Evolutionary conservation across 306 rosid genomes (phyloP).

Genomic region (Astragalus glycyphyllos): DNA sequence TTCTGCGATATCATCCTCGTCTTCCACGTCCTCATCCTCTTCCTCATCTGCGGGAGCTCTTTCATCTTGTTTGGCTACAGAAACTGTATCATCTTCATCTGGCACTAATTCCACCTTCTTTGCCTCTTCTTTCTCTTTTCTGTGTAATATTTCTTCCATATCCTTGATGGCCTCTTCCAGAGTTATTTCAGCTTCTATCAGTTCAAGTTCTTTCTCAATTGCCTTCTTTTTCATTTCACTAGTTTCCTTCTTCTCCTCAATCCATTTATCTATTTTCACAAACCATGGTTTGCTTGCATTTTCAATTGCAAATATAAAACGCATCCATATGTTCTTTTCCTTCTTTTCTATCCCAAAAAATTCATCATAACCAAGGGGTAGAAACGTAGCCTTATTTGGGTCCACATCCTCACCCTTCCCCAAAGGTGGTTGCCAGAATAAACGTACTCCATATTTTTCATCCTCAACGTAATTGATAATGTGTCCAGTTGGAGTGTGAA

Average conservation of each 20-base stretch:
- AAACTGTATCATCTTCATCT: constrained; percentile 57
- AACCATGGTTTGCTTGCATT: constrained; percentile 58
- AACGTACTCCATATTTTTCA: constrained; percentile 76
- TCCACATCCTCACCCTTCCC: constrained; percentile 68
- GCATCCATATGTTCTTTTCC: constrained; percentile 45
- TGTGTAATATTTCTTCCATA: constrained; percentile 66
- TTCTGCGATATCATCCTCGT: constrained; percentile 60
- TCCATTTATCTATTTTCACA: constrained; percentile 69
- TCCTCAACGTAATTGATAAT: constrained; percentile 82
- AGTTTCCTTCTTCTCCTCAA: constrained; percentile 65
- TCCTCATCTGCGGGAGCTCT: constrained; percentile 53
- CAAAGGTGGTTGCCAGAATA: constrained; percentile 92
- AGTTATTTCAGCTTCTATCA: constrained; percentile 71
- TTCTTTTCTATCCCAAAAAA: constrained; percentile 57
- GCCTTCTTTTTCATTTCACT: constrained; percentile 59
- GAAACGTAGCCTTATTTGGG: constrained; percentile 67
- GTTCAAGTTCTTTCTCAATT: constrained; percentile 69
- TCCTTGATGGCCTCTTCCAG: constrained; percentile 79
- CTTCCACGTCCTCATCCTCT: constrained; percentile 59
- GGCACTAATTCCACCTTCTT: constrained; percentile 60
- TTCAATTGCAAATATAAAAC: constrained; percentile 53
- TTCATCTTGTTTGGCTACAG: constrained; percentile 53
- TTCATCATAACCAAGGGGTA: constrained; percentile 88
- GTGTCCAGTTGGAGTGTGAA: constrained; percentile 83
- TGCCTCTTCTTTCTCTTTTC: constrained; percentile 75